Base-by-base conservation (phyloP, 768 basidiomycete species). In the Neoboletus magnificus region DNA sequence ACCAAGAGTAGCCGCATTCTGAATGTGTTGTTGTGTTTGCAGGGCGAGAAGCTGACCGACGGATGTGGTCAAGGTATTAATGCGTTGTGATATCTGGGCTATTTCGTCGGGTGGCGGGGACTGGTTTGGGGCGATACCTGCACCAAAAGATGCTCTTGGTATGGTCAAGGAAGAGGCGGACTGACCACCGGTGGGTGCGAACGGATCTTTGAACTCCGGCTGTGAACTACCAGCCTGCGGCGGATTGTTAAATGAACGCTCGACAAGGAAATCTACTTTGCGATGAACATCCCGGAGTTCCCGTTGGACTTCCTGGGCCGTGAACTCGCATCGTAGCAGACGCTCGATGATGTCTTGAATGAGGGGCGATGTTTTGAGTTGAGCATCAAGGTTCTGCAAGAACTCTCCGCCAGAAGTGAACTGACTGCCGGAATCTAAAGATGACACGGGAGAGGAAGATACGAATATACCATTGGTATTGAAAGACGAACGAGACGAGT, bases 181-280 rank as follows among this genome's bases (percentile, higher is more conserved):
- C 57, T 74, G 72, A 3, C 60, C 55, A 25, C 70, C 57, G 9
- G 68, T 46, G 8, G 81, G 66, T 32, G 88, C 83, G 64, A 92
- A 92, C 0, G 90, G 90, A 65, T 91, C 85, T 66, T 87, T 87
- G 77, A 91, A 92, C 62, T 91, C 89, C n/a, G 87, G 86, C 54
- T 84, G 80, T 29, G 59, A 61, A 54, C 23, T 65, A 63, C 46
- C 50, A n/a, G 48, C 61, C 63, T 53, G 64, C 27, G 54, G 50
- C n/a, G 43, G 36, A 40, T 43, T 67, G 47, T 56, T 64, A 50
- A 88, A 67, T 12, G 83, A 79, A 27, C 86, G 82, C 57, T 92
- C 89, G 29, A 93, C 75, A 51, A 93, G 77, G 16, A 91, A 63
- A 65, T 86, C 83, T 56, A 93, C 82, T 74, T 93, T 93, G 66